A percentile compares a stretch with the other conserved stretches of the same genome.
phyloP scores from a whole-genome alignment of 192 early-diverging fungal species.

The Entomortierella beljakovae region DNA sequence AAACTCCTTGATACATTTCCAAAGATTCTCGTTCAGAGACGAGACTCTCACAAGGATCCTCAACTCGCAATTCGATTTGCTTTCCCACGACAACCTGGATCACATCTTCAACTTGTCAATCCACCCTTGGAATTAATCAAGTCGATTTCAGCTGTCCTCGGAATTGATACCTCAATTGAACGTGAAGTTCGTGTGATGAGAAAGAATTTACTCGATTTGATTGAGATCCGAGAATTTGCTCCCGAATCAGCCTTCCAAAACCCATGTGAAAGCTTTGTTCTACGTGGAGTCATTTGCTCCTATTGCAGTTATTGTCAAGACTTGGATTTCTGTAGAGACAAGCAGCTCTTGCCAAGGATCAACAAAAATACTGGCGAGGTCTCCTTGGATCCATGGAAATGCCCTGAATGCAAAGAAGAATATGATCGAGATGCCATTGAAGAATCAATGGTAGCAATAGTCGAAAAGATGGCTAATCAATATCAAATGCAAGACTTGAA shows the following conservation, averaged over 20 bases:
- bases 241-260: constrained; percentile 81
- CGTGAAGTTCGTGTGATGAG: constrained; percentile 85
- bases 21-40: constrained; percentile 60
- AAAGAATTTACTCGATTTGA: constrained; percentile 77
- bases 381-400: constrained; percentile 70
- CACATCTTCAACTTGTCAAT: constrained; percentile 71
- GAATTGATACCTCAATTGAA: constrained; percentile 79
- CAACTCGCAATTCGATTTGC: constrained; percentile 55
- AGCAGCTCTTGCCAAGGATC: constrained; percentile 66
- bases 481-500: constrained; percentile 93
- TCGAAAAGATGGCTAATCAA: constrained; percentile 69
- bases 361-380: constrained; percentile 55
- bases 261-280: constrained; percentile 82
- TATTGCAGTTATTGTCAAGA: constrained; percentile 89
- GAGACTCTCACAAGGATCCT: constrained; percentile 55
- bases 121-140: constrained; percentile 91
- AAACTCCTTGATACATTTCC: constrained; percentile 73
- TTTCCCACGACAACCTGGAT: constrained; percentile 83
- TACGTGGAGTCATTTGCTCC: constrained; percentile 88
- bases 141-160: constrained; percentile 78
- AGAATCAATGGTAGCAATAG: constrained; percentile 81
- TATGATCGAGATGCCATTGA: constrained; percentile 88
- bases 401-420: constrained; percentile 78
- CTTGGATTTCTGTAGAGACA: constrained; percentile 92
- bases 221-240: constrained; percentile 87